Evolutionary conservation across 352 stramenopile genomes (phyloP).

Genomic region (Phytopythium sindhum): DNA sequence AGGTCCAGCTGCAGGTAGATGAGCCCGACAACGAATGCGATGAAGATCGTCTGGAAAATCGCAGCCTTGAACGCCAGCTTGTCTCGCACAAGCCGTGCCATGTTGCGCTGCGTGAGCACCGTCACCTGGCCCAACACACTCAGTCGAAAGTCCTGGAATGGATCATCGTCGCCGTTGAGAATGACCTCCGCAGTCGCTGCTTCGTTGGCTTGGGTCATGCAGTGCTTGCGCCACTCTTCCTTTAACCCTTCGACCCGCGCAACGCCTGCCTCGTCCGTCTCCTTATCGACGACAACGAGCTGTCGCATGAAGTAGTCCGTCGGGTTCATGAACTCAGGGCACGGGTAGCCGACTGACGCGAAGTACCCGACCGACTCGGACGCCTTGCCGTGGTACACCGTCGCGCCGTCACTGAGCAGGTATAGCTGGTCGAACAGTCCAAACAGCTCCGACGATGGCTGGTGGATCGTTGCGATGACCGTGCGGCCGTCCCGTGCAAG

Average conservation of each 20-base stretch:
- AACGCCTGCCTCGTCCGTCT: conserved; percentile 19
- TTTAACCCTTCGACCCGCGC: conserved; percentile 18
- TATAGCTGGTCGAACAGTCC: conserved; percentile 35
- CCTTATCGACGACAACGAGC: conserved; percentile 29
- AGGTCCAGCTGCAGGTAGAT: conserved; percentile 32
- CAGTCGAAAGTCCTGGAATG: conserved; percentile 10
- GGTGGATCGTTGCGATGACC: conserved; percentile 84
- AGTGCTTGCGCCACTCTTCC: conserved; percentile 18
- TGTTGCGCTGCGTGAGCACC: conserved; percentile 24
- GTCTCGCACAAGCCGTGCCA: conserved; percentile 21
- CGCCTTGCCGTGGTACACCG: conserved; percentile 32
- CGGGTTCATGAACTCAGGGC: conserved; percentile 31
- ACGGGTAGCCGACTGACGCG: conserved; percentile 19
- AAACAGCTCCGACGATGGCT: conserved; percentile 53
- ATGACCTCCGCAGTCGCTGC: not conserved
- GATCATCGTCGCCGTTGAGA: not conserved
- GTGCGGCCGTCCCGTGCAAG: conserved; percentile 77
- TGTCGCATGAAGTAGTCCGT: conserved; percentile 44
- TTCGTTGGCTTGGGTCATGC: not conserved
- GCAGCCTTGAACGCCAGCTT: conserved; percentile 15
- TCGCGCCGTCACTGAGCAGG: conserved; percentile 23
- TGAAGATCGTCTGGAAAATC: conserved; percentile 25
- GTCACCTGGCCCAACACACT: conserved; percentile 12
- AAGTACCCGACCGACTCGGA: conserved; percentile 32
- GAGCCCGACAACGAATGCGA: conserved; percentile 21